A percentile compares a stretch with the other conserved stretches of the same genome.
Evolutionary conservation across 768 basidiomycete species (phyloP).

Genomic region (Suillus decipiens): DNA sequence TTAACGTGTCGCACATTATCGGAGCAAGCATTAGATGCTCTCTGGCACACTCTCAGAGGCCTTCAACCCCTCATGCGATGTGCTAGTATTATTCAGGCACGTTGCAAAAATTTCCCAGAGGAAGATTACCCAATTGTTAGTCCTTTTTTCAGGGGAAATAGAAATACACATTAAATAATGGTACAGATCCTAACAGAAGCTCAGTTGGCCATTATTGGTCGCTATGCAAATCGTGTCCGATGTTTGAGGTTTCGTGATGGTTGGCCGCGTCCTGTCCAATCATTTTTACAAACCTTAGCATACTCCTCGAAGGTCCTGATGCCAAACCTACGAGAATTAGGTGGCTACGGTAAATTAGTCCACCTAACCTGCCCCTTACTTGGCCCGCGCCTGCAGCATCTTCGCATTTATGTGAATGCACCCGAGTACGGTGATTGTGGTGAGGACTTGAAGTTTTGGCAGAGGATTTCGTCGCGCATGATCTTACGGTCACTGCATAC

Average conservation of each 20-base stretch:
- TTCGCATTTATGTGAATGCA: too few relatives aligned
- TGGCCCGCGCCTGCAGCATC: neutral
- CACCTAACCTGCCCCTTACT: neutral
- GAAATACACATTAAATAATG: neutral
- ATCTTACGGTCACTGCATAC: neutral
- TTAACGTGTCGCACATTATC: neutral
- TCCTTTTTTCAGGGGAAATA: neutral
- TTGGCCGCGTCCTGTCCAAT: neutral
- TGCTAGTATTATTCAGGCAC: neutral
- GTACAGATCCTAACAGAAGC: neutral
- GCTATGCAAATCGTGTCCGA: neutral
- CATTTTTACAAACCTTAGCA: neutral
- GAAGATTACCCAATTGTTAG: neutral
- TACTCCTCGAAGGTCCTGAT: neutral
- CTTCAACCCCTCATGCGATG: neutral
- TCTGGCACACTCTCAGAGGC: neutral
- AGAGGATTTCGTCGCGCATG: neutral
- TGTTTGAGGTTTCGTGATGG: neutral
- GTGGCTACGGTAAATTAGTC: fast-evolving
- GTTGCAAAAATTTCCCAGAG: neutral
- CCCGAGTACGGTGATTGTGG: too few relatives aligned
- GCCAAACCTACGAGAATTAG: neutral
- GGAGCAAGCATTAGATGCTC: neutral
- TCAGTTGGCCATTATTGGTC: neutral
- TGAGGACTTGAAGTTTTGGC: neutral